Base-by-base conservation (phyloP, 2,329 filamentous ascomycete genomes). In the Fusarium incarnatum region DNA sequence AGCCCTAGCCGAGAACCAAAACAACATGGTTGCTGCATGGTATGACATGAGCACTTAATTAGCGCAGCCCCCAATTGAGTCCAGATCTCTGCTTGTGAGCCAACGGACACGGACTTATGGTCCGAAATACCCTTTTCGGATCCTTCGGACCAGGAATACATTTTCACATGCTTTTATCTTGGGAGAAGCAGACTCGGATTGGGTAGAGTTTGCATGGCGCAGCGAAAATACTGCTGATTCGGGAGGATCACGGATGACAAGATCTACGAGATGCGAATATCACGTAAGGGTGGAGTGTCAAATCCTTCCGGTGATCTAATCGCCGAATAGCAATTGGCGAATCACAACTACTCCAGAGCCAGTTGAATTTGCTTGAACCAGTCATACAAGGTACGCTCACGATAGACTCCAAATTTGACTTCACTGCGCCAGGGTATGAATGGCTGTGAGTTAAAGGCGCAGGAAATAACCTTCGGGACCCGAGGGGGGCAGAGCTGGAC, bases 211-310 rank as follows among this genome's bases (percentile, higher is more conserved):
- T 25, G 37, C 4, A 48, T 12, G 41, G 23, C 41, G 37, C 50
- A 45, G 52, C n/a, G n/a, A n/a, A n/a, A n/a, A n/a, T n/a, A n/a
- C n/a, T n/a, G n/a, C 22, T 27, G 11, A 49, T 41, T 13, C 34
- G 22, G 34, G 15, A 55, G 41, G 23, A 5, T 25, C 20, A 22
- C 56, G 41, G 23, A 5, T 25, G 23, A 22, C 56, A 15, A 34
- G 30, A 34, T 56, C n/a, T 44, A 22, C 56, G 32, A 56, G 25
- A 52, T 41, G 13, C 20, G 41, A 44, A 44, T 44, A 44, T 23
- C 41, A 44, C 41, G 22, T 44, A 44, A 44, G 41, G 22, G 13
- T 16, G 22, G 20, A 44, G 16, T 18, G 6, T 44, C 16, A 15
- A 44, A 23, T 44, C 41, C 15, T 44, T 44, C 20, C 3, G 6